Conservation (phyloP, 2,329 filamentous ascomycete genomes). For the Cladosporium sp. region DNA sequence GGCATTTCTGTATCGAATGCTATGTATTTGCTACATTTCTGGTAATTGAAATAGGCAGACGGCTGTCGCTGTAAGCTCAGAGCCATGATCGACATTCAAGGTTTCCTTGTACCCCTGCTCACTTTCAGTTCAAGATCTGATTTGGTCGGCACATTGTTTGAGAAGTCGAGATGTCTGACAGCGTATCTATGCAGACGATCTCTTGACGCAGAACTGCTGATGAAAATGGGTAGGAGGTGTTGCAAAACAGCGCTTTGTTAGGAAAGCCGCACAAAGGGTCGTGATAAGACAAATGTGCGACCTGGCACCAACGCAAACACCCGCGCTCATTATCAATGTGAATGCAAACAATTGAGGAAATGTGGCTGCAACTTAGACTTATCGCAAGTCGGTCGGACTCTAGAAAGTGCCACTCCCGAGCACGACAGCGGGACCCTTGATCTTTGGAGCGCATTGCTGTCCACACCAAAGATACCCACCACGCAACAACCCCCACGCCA, state of each 20-base stretch:
- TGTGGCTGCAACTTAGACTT: slow-evolving; percentile 1
- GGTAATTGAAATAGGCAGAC: background rate
- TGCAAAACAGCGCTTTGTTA: background rate
- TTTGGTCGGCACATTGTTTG: background rate
- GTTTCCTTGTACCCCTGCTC: background rate
- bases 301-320: too few relatives aligned
- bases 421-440: slow-evolving; percentile 14
- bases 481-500: background rate
- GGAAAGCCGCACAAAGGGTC: background rate
- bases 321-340: too few relatives aligned
- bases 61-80: background rate
- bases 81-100: background rate
- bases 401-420: slow-evolving; percentile 8
- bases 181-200: background rate
- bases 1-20: background rate
- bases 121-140: background rate
- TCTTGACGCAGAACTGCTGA: background rate
- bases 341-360: background rate
- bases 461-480: background rate
- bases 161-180: background rate
- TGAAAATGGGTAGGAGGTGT: background rate
- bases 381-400: background rate
- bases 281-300: background rate
- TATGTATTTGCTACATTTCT: background rate
- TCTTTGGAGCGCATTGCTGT: slow-evolving; percentile 5